Evolutionary conservation across 768 basidiomycete species (phyloP), one percentile per base, ranked within the genome.

Genomic region (Tremella mesenterica): DNA sequence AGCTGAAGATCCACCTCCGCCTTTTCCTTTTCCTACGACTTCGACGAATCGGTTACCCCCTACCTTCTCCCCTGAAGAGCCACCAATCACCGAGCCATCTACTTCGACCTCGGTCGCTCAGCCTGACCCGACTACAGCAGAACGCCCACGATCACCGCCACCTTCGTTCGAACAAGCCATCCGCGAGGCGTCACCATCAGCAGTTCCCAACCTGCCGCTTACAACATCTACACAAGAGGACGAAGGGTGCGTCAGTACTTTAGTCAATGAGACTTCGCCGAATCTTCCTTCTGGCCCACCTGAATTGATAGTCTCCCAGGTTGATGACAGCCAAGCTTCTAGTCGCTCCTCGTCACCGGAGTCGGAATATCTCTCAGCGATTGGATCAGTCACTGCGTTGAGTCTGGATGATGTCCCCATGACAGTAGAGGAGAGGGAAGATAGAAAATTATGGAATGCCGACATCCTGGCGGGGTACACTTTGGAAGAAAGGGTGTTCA

Each of bases 391-490:
- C 12, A 46, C 60, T n/a, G 57, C 50, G 5, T 14, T 58, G 48
- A 45, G 47, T 31, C 29, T 30, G 30, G n/a, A 33, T 21, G 52
- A 52, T 25, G 59, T 48, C 9, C n/a, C n/a, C n/a, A n/a, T n/a
- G 16, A 30, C 39, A 9, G 59, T 52, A 13, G 50, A 60, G 2
- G 63, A 64, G 27, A 45, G 68, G 30, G 50, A 50, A 28, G 68
- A 70, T 53, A 52, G 68, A 39, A 48, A 51, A 26, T 28, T 56
- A 36, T 70, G 68, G 68, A 70, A 70, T 44, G 57, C 56, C n/a
- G 68, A 70, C 60, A 45, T 70, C 12, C 51, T 67, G 41, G 63
- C 68, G 12, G 68, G 68, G 23, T 67, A 70, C 50, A 59, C 44
- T 12, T 46, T 70, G n/a, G 61, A 56, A 43, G 63, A 70, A 36